Conservation (phyloP, 805 yeast species). For the Pichia gijzeniarum region DNA sequence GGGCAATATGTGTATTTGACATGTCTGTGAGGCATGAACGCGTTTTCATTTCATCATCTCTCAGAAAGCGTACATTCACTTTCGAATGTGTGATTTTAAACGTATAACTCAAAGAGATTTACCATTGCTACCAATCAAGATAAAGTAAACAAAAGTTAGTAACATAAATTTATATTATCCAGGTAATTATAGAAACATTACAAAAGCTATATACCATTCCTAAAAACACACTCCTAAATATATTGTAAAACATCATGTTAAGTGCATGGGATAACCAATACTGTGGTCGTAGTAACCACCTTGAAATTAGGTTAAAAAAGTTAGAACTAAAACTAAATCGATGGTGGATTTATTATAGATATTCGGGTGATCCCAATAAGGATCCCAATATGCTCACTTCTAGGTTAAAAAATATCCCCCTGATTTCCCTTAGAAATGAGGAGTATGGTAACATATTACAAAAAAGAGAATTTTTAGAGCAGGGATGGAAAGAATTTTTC, state of each 20-base stretch:
- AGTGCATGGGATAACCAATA: slow-evolving; percentile 3
- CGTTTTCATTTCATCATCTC: no score
- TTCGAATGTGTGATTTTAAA: no score
- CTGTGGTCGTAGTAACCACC: neutral
- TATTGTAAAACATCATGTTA: neutral
- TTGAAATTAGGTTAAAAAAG: slow-evolving; percentile 10
- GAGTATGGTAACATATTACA: slow-evolving; percentile 17
- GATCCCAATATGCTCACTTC: slow-evolving; percentile 22
- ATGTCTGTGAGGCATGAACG: no score
- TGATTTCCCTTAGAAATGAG: slow-evolving; percentile 23
- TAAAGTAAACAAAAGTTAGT: no score
- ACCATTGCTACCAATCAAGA: no score
- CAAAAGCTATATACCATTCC: no score
- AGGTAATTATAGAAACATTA: no score
- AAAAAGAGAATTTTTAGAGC: neutral
- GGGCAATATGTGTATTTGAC: neutral
- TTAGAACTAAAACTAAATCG: slow-evolving; percentile 21
- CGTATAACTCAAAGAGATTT: no score
- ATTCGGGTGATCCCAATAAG: slow-evolving; percentile 18
- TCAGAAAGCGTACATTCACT: no score
- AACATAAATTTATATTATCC: no score
- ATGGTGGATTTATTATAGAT: slow-evolving; percentile 24
- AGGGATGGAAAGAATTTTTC: slow-evolving; percentile 1
- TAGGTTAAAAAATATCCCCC: slow-evolving; percentile 22
- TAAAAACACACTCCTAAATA: no score